Evolutionary conservation across 2,329 filamentous ascomycete genomes (phyloP).

Genomic region (Ceratocystis cubensis): DNA sequence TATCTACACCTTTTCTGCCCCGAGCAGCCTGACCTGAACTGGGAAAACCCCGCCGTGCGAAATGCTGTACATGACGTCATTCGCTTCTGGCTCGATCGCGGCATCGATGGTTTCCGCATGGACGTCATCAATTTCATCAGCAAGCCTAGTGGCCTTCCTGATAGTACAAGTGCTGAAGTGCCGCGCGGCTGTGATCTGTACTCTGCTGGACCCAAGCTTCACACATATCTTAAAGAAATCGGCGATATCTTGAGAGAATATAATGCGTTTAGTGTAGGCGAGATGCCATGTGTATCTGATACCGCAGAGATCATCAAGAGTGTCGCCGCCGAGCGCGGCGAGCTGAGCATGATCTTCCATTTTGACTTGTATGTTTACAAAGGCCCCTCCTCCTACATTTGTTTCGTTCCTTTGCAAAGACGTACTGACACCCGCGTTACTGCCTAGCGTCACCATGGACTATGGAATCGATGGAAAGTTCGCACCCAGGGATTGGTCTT

Average conservation of each 20-base stretch:
- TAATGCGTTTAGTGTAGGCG: constrained; percentile 40
- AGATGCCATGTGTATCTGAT: constrained; percentile 37
- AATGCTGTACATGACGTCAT: constrained; percentile 55
- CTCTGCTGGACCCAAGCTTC: constrained; percentile 40
- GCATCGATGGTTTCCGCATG: constrained; percentile 53
- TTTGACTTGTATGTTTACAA: constrained; percentile 40
- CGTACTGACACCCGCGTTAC: constrained; percentile 24
- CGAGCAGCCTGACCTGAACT: constrained; percentile 67
- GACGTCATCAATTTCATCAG: constrained; percentile 57
- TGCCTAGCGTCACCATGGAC: constrained; percentile 35
- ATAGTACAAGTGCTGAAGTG: constrained; percentile 28
- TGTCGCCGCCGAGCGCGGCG: constrained; percentile 43
- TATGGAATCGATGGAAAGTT: constrained; percentile 35
- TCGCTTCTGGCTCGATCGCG: constrained; percentile 61
- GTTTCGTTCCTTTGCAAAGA: background rate
- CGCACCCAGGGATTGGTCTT: constrained; percentile 33
- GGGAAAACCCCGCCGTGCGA: constrained; percentile 55
- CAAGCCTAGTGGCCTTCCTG: constrained; percentile 46
- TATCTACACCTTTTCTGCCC: constrained; percentile 57
- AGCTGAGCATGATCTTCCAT: constrained; percentile 62
- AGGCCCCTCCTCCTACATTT: constrained; percentile 27
- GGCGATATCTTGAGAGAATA: constrained; percentile 35
- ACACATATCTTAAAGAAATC: constrained; percentile 37
- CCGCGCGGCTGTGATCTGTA: constrained; percentile 34
- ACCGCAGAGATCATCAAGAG: constrained; percentile 34